Evolutionary conservation across 495 filamentous ascomycete species (phyloP).

Genomic region (Podospora anserina): DNA sequence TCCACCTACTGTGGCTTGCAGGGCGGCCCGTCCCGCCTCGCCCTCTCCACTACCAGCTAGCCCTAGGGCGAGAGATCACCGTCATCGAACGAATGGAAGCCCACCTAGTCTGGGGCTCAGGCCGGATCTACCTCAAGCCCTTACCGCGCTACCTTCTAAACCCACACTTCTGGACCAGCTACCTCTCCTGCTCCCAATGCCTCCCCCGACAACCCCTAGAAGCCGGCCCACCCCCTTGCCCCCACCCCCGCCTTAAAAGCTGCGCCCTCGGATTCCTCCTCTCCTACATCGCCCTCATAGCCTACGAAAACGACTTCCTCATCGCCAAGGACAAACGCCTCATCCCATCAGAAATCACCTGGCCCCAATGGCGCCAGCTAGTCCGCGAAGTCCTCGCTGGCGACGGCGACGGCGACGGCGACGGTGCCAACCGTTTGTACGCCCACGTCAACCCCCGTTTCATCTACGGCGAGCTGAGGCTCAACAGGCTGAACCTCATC

Average conservation of each 20-base stretch:
- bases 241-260: background rate
- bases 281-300: slow-evolving; percentile 39
- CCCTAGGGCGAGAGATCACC: background rate
- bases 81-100: background rate
- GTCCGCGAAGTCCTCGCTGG: background rate
- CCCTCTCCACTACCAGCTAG: background rate
- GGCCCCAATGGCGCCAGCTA: slow-evolving; percentile 13
- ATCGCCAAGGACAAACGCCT: slow-evolving; percentile 37
- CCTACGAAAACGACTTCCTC: slow-evolving; percentile 36
- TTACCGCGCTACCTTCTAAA: background rate
- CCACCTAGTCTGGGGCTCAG: background rate
- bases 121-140: background rate
- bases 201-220: background rate
- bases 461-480: slow-evolving; percentile 45
- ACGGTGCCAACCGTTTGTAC: background rate
- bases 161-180: background rate
- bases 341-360: slow-evolving; percentile 31
- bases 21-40: too few species aligned
- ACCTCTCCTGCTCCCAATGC: background rate
- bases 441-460: slow-evolving; percentile 39
- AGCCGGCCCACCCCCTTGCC: background rate
- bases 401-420: background rate
- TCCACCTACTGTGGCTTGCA: too few species aligned
- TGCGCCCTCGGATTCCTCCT: slow-evolving; percentile 38
- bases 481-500: slow-evolving; percentile 41